Base-by-base conservation (phyloP, 2,329 filamentous ascomycete species). In the Lachnellula cervina region DNA sequence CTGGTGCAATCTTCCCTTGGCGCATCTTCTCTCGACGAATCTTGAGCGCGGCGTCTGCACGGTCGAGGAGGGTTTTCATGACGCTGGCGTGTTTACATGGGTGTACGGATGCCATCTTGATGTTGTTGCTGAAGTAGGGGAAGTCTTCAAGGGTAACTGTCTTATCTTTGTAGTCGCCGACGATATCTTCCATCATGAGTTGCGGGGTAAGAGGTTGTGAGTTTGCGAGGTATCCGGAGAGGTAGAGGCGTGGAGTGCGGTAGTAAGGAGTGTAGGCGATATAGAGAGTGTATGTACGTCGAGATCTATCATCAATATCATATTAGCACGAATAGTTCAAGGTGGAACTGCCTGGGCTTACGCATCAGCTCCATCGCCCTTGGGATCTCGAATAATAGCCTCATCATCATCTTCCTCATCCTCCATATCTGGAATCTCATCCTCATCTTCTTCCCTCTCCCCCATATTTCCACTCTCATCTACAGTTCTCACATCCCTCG, bases 201-300 rank as follows among this genome's bases (percentile, higher is more conserved):
- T 88, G 81, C 2, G 91, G 91, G 3, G 88, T 83, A 0, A 96
- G 85, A 1, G 92, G 91, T 62, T 91, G 88, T 28, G 89, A 89
- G 56, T 84, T 82, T 25, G 88, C 81, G 13, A 84, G 77, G 73
- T 97, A 97, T 66, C 94, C 94, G 0, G 91, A 95, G 48, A 99
- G 84, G 73, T 97, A 99, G 67, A 97, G 83, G 35, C 94, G 90
- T 0, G 94, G 94, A 4, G 94, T 97, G 64, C 90, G 89, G 76
- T 97, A 99, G 78, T 96, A 97, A 38, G 92, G 89, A 4, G 92
- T 90, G 76, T 99, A 99, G 75, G 91, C 94, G 69, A 99, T 97
- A 80, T 99, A 99, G 63, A 99, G 87, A 45, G 89, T 96, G 73
- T 99, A 99, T n/a, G 90, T 96, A 64, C 94, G 88, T 51, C 89